A percentile compares a stretch with the other conserved stretches of the same genome.
These are phyloP conservation scores for Anthoceros angustus DNA, from an alignment of 225 moss, liverwort and hornwort genomes.

Conservation along the genomic window DNA sequence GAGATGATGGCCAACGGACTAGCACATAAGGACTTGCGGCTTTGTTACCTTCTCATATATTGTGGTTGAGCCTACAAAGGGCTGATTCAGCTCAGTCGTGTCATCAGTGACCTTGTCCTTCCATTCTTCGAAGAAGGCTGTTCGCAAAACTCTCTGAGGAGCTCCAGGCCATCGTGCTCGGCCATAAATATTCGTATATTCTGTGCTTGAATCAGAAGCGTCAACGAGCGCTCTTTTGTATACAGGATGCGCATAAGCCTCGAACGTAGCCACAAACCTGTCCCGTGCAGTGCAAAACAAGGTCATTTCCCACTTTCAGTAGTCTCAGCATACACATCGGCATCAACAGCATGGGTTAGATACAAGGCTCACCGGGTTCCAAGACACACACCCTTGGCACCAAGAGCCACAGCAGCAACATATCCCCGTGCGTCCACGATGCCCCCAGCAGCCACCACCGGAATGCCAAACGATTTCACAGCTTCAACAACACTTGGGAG, in stretches of 20 bases:
- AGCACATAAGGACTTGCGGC: background rate
- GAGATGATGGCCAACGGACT: background rate
- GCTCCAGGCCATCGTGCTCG: constrained; percentile 67
- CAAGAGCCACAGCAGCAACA: constrained; percentile 83
- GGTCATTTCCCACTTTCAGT: background rate
- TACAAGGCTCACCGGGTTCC: constrained; percentile 35
- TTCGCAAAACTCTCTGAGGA: constrained; percentile 50
- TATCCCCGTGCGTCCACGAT: constrained; percentile 81
- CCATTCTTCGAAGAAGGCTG: constrained; percentile 52
- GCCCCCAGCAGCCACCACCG: constrained; percentile 74
- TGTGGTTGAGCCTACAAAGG: constrained; percentile 40
- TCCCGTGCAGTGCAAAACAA: background rate
- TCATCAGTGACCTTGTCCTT: constrained; percentile 39
- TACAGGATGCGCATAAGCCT: constrained; percentile 68
- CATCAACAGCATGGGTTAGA: background rate
- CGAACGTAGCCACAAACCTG: constrained; percentile 65
- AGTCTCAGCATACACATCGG: background rate
- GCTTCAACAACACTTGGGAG: constrained; percentile 65
- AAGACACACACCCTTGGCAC: constrained; percentile 66
- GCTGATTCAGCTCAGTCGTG: constrained; percentile 45
- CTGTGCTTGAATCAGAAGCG: constrained; percentile 26
- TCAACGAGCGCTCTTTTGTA: constrained; percentile 71
- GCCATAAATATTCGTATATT: constrained; percentile 63
- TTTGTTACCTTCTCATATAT: constrained; percentile 36
- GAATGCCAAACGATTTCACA: constrained; percentile 39